These are phyloP conservation scores for Gnomoniopsis smithogilvyi DNA, from an alignment of 2,329 filamentous ascomycete species.

Conservation along the genomic window DNA sequence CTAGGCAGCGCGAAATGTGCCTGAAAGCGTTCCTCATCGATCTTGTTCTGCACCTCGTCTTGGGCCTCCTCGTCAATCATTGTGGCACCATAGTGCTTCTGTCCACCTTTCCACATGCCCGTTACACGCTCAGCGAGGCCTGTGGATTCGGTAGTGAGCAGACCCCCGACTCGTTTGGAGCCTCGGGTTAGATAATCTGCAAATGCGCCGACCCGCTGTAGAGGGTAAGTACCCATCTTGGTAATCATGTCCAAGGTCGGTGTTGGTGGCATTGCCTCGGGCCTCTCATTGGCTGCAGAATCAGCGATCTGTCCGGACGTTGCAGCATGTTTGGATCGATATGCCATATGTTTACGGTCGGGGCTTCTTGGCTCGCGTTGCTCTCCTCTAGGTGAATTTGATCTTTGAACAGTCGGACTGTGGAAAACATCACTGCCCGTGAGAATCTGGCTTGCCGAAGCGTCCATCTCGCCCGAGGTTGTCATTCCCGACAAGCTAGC, in stretches of 20 bases:
- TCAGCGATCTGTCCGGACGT: slow-evolving; percentile 38
- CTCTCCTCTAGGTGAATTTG: slow-evolving; percentile 34
- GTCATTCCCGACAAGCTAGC: slow-evolving; percentile 63
- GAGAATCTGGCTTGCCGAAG: slow-evolving; percentile 88
- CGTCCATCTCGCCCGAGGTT: slow-evolving; percentile 67
- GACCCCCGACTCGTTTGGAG: slow-evolving; percentile 75
- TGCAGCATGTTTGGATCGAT: slow-evolving; percentile 29
- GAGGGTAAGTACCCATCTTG: slow-evolving; percentile 68
- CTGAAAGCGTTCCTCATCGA: slow-evolving; percentile 74
- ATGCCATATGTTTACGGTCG: not conserved
- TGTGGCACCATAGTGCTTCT: slow-evolving; percentile 76
- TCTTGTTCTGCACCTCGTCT: slow-evolving; percentile 49
- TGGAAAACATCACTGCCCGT: slow-evolving; percentile 85
- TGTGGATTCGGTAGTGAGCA: slow-evolving; percentile 88
- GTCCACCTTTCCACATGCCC: slow-evolving; percentile 91
- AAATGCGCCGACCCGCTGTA: slow-evolving; percentile 79
- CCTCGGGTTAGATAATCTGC: slow-evolving; percentile 79
- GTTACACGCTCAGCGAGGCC: slow-evolving; percentile 96
- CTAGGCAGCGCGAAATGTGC: slow-evolving; percentile 86
- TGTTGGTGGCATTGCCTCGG: slow-evolving; percentile 29
- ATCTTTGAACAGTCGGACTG: slow-evolving; percentile 64
- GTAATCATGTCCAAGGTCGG: slow-evolving; percentile 51
- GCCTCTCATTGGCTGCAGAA: slow-evolving; percentile 24
- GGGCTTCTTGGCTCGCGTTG: slow-evolving; percentile 17
- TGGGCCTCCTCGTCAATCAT: slow-evolving; percentile 52